A percentile compares a stretch with the other conserved stretches of the same genome.
These are phyloP conservation scores for Aspergillus saccharolyticus DNA, from an alignment of 495 filamentous ascomycete species.

Conservation along the genomic window DNA sequence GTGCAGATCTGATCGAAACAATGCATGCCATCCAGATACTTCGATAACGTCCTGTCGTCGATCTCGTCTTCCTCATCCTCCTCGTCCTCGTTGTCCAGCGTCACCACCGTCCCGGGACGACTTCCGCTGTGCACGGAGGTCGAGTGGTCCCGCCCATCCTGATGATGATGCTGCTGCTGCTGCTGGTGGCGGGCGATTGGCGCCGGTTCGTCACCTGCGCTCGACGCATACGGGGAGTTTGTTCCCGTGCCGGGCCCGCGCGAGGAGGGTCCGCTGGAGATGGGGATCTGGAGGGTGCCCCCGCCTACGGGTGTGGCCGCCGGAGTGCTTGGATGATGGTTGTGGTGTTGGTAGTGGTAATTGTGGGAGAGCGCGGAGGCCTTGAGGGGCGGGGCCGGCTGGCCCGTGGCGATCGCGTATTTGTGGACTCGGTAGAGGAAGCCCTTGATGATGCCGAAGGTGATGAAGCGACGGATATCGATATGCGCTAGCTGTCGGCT, in stretches of 20 bases:
- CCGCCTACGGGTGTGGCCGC: neutral
- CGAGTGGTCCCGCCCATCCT: conserved; percentile 19
- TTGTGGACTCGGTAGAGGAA: conserved; percentile 93
- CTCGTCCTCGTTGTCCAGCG: conserved; percentile 31
- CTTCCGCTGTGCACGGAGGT: conserved; percentile 31
- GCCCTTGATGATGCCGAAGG: conserved; percentile 93
- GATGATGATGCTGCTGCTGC: conserved; percentile 6
- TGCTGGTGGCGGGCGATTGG: conserved; percentile 17
- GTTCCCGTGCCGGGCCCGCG: conserved; percentile 31
- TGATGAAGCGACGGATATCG: conserved; percentile 85
- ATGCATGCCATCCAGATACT: conserved; percentile 76
- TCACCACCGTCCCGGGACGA: conserved; percentile 21
- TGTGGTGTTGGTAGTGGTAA: conserved; percentile 10
- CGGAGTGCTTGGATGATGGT: neutral
- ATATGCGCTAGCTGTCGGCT: conserved; percentile 61
- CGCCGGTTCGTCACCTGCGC: conserved; percentile 31
- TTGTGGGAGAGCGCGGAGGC: conserved; percentile 18
- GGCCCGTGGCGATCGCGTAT: conserved; percentile 64
- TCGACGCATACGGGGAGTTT: conserved; percentile 37
- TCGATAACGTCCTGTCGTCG: conserved; percentile 47
- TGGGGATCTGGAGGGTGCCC: neutral
- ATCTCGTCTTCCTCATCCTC: conserved; percentile 26
- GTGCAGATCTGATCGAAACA: conserved; percentile 89
- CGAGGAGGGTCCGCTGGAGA: conserved; percentile 29
- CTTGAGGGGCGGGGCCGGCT: conserved; percentile 28